phyloP scores from a whole-genome alignment of 1,284 basidiomycete genomes.

The Ustilago cynodontis region DNA sequence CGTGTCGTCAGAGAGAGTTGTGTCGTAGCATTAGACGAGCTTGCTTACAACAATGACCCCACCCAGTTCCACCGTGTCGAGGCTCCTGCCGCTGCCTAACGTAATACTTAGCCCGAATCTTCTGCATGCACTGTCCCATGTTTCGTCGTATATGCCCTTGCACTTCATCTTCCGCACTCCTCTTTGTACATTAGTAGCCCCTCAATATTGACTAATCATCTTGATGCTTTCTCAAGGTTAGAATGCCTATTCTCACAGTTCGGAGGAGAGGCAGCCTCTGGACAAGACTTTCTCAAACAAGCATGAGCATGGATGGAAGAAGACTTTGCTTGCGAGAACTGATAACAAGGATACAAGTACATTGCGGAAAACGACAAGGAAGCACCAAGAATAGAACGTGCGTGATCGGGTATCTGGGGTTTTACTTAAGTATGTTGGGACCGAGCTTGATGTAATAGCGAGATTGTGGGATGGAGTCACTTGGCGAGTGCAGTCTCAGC shows the following conservation, averaged over 20 bases:
- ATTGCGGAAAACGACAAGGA: slow-evolving; percentile 7
- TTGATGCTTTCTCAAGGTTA: not conserved
- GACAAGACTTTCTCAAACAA: not conserved
- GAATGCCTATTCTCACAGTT: not conserved
- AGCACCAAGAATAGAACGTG: not conserved
- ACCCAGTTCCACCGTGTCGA: slow-evolving; percentile 68
- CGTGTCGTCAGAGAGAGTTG: slow-evolving; percentile 94
- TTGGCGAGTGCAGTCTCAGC: slow-evolving; percentile 17
- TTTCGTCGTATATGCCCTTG: not conserved
- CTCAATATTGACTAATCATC: not conserved
- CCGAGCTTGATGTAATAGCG: not conserved
- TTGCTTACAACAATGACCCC: slow-evolving; percentile 69
- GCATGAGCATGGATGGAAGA: not conserved
- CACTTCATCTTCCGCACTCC: not conserved
- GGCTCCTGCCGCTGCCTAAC: slow-evolving; percentile 21
- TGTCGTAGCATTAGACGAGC: slow-evolving; percentile 86
- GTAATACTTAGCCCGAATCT: not conserved
- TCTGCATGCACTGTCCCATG: slow-evolving; percentile 3
- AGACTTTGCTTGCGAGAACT: slow-evolving; percentile 19
- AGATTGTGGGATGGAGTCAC: slow-evolving; percentile 6
- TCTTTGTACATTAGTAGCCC: slow-evolving; percentile 27
- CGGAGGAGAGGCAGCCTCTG: not conserved
- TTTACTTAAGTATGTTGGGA: not conserved
- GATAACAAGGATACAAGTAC: slow-evolving; percentile 14
- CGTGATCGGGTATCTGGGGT: slow-evolving; percentile 18